These are phyloP conservation scores for Wickerhamiella allomyrinae DNA, from an alignment of 805 yeast species.

Conservation along the genomic window DNA sequence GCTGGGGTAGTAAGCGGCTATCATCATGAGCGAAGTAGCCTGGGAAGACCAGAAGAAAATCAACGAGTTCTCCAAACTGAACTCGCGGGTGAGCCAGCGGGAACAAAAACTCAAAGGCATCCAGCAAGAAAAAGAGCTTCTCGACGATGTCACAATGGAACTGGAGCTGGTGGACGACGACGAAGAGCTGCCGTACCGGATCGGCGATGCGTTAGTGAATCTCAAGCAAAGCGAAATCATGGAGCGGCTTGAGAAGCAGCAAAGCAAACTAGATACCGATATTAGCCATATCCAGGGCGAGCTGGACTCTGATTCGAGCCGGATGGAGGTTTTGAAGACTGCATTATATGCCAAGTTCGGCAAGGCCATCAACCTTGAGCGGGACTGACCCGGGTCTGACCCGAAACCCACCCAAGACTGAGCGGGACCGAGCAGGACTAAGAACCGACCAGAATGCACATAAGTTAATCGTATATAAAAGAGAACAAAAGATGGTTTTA, in stretches of 20 bases:
- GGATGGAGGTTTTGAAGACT: conserved; percentile 48
- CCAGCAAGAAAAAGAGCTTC: conserved; percentile 64
- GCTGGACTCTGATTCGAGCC: conserved; percentile 38
- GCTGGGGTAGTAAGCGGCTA: not conserved
- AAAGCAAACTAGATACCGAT: conserved; percentile 35
- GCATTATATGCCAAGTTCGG: conserved; percentile 84
- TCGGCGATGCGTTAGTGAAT: conserved; percentile 69
- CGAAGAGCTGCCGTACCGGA: conserved; percentile 39
- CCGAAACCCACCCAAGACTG: too few relatives aligned
- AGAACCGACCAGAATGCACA: too few relatives aligned
- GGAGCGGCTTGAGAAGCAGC: conserved; percentile 50
- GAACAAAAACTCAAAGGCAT: conserved; percentile 34
- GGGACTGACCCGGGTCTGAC: conserved; percentile 20
- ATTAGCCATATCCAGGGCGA: conserved; percentile 34
- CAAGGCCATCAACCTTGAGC: conserved; percentile 70
- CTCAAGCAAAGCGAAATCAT: conserved; percentile 53
- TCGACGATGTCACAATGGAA: conserved; percentile 76
- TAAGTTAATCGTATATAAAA: too few relatives aligned
- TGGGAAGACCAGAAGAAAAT: conserved; percentile 84
- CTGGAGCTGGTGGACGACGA: conserved; percentile 66
- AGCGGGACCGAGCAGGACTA: too few relatives aligned
- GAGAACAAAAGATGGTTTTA: too few relatives aligned
- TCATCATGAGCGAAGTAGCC: conserved; percentile 35
- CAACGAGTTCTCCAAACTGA: conserved; percentile 75
- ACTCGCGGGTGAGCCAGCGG: conserved; percentile 50